These are phyloP conservation scores for Globisporangium irregulare DNA, from an alignment of 352 stramenopile genomes.

Conservation along the genomic window DNA sequence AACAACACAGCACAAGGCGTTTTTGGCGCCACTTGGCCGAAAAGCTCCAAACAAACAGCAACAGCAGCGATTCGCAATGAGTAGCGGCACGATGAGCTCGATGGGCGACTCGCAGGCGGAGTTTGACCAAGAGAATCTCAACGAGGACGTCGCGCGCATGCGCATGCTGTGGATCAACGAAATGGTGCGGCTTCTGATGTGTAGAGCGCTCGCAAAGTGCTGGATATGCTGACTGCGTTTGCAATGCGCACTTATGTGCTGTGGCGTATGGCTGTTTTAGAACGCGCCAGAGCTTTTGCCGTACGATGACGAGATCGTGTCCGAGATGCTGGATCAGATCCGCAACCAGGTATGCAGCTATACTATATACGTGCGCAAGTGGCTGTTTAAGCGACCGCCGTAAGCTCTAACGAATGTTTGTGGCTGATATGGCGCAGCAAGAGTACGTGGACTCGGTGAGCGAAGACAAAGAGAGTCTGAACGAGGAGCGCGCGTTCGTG, in stretches of 20 bases:
- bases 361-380: background rate
- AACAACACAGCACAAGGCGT: background rate
- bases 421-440: slow-evolving; percentile 41
- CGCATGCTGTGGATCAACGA: slow-evolving; percentile 80
- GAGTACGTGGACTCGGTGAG: slow-evolving; percentile 81
- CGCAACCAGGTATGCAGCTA: slow-evolving; percentile 53
- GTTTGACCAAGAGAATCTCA: slow-evolving; percentile 70
- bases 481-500: slow-evolving; percentile 75
- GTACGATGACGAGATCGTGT: slow-evolving; percentile 77
- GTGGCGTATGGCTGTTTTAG: slow-evolving; percentile 22
- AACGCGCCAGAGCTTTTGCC: slow-evolving; percentile 75
- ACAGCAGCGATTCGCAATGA: slow-evolving; percentile 2
- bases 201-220: too few relatives aligned
- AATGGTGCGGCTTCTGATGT: slow-evolving; percentile 34
- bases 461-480: slow-evolving; percentile 57
- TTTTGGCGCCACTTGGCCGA: background rate
- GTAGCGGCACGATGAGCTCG: slow-evolving; percentile 11
- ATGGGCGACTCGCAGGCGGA: slow-evolving; percentile 26
- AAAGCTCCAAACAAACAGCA: background rate
- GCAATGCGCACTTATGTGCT: too few relatives aligned
- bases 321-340: slow-evolving; percentile 83
- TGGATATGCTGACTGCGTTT: background rate
- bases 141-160: slow-evolving; percentile 77
- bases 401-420: background rate
- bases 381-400: background rate